Evolutionary conservation across 2,329 filamentous ascomycete genomes (phyloP).

Genomic region (Orbilia javanica): DNA sequence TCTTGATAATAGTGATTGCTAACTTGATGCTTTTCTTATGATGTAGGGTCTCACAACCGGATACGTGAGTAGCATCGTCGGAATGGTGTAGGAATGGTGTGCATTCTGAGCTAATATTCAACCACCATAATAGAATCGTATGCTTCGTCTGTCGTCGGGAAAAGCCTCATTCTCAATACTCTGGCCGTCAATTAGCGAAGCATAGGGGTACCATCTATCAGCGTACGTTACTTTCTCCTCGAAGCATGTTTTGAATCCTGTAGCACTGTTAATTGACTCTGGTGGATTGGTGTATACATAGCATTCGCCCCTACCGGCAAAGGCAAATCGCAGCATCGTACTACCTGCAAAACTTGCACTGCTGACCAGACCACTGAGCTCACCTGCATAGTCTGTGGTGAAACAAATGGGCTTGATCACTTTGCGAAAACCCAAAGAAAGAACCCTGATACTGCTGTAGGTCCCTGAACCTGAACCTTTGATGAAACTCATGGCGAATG

Average conservation of each 20-base stretch:
- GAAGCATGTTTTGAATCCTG: background rate
- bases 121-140: conserved; percentile 39
- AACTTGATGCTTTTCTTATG: background rate
- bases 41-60: conserved; percentile 22
- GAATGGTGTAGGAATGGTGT: background rate
- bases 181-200: conserved; percentile 60
- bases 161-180: conserved; percentile 59
- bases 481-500: background rate
- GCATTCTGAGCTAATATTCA: background rate
- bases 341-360: conserved; percentile 65
- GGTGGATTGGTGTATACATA: conserved; percentile 7
- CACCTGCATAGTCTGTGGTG: conserved; percentile 68
- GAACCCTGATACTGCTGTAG: conserved; percentile 68
- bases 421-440: conserved; percentile 70
- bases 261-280: background rate
- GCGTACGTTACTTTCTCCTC: conserved; percentile 17
- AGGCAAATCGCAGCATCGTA: conserved; percentile 32
- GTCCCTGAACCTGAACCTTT: conserved; percentile 47
- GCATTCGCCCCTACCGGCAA: conserved; percentile 54
- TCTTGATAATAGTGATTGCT: background rate
- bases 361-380: conserved; percentile 67
- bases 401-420: conserved; percentile 67
- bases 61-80: conserved; percentile 10
- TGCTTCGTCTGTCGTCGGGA: conserved; percentile 59
- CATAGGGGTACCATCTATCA: conserved; percentile 51